Evolutionary conservation across 352 stramenopile species (phyloP), one percentile per base, ranked within the genome.

Genomic region (Detonula confervacea): DNA sequence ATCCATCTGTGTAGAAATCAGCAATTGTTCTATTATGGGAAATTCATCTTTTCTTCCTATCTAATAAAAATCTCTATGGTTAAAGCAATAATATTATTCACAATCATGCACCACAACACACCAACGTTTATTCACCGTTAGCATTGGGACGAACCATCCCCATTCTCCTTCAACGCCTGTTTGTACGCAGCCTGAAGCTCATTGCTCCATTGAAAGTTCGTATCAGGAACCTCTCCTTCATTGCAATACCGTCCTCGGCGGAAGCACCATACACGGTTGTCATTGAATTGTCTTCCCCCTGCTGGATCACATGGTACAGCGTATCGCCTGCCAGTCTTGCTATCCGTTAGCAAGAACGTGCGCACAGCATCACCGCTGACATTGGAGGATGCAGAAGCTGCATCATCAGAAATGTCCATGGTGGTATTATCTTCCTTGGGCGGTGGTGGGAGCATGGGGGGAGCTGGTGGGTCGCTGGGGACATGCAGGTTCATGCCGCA

Each of bases 191-290:
- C 44, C 59, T 94, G 89, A 8, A 94, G 61, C 20, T 91, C 83
- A 22, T 88, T 76, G 2, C 73, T 91, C 89, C 89, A 94, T 52
- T 86, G 74, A 79, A 92, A 94, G 52, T 90, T 91, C 0, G 65
- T 51, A 80, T 94, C 89, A 5, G 89, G 89, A 22, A 73, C 35
- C 80, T 94, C 89, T 9, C 69, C 81, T 24, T 75, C 44, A 42
- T 77, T 64, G 49, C 89, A 94, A 51, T 87, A 94, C 33, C 89
- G 57, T 25, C 89, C 89, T 59, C 89, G 46, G 51, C 89, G 65
- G 73, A 92, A 94, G 66, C 89, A 94, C 89, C 89, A 94, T 16
- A 86, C 67, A 27, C 89, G 72, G 57, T 76, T 81, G 42, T 94
- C 89, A 52, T 93, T 92, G 54, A 94, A 94, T 18, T 74, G 51